A percentile compares a stretch with the other conserved stretches of the same genome.
Evolutionary conservation across 352 stramenopile species (phyloP).

Genomic region (Globisporangium emineosum): DNA sequence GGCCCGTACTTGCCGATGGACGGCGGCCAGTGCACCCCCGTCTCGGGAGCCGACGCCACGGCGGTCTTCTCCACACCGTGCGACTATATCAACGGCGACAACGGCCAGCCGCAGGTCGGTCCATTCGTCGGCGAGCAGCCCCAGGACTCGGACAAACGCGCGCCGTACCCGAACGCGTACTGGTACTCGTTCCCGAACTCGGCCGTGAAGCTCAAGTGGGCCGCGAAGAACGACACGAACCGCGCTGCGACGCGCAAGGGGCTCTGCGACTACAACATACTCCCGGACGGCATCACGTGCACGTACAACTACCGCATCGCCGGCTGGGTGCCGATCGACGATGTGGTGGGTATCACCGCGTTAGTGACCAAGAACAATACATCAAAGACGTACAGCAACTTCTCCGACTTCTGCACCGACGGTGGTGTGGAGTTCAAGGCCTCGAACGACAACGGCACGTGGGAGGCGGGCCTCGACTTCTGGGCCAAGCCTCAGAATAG

Average conservation of each 20-base stretch:
- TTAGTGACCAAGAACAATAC: slow-evolving; percentile 58
- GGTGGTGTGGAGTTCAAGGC: slow-evolving; percentile 59
- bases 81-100: slow-evolving; percentile 64
- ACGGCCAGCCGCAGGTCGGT: slow-evolving; percentile 55
- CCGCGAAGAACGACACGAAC: slow-evolving; percentile 42
- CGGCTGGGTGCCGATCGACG: slow-evolving; percentile 63
- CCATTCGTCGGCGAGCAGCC: slow-evolving; percentile 52
- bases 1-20: slow-evolving; percentile 70
- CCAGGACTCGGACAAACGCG: slow-evolving; percentile 35
- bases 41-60: no score
- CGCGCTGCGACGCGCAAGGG: slow-evolving; percentile 39
- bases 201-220: no score
- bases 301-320: slow-evolving; percentile 67
- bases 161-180: slow-evolving; percentile 62
- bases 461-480: slow-evolving; percentile 59
- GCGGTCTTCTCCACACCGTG: slow-evolving; percentile 50
- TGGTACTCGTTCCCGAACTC: no score
- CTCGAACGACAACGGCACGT: slow-evolving; percentile 31
- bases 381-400: slow-evolving; percentile 49
- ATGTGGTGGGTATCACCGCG: slow-evolving; percentile 72
- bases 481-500: slow-evolving; percentile 71
- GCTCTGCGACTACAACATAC: slow-evolving; percentile 48
- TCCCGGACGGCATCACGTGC: slow-evolving; percentile 57
- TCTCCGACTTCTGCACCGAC: slow-evolving; percentile 58
- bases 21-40: slow-evolving; percentile 58